Base-by-base conservation (phyloP, 176 grass and related monocot species). In the Aegilops longissima region DNA sequence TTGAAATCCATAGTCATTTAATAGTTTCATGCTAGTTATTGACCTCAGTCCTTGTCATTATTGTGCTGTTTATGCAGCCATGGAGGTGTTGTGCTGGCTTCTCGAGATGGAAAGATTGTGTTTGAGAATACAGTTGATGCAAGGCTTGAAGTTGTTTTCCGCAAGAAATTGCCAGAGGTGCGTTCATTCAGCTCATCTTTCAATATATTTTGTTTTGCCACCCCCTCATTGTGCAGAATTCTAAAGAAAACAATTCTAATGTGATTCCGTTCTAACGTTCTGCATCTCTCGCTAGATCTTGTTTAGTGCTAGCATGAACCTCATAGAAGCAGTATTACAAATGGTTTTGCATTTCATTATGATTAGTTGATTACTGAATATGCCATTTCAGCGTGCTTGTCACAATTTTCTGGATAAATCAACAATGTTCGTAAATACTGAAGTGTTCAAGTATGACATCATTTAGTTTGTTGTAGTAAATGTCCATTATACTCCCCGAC, bases 91-190 rank as follows among this genome's bases (percentile, higher is more conserved):
- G 94, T 99, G 47, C 81, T 99, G 87, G 97, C 97, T 83, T 99
- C 97, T 71, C 84, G 89, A 87, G 94, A 99, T 93, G 94, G 97
- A 86, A 99, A 97, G 77, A 99, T 99, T 79, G 94, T 99, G 24
- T 94, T 39, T 1, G 97, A 99, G 83, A 99, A 96, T 83, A 93
- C 94, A 54, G 91, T 99, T 27, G 97, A 99, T 89, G 97, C 94
- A 80, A 92, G 97, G 78, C 89, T 99, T 30, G 97, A 99, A 77
- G 94, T 99, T 80, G 88, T 94, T 61, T 99, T 99, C 85, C 93
- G 90, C 88, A 94, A 94, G 87, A 99, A 99, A 87, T 86, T 99
- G 51, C 97, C 94, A 35, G 92, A 99, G 97, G 97, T 99, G 54
- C 61, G 16, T 52, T 52, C 52, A 73, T 44, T 83, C 34, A 21